These are phyloP conservation scores for Trametes coccinea DNA, from an alignment of 768 basidiomycete species.

Conservation along the genomic window DNA sequence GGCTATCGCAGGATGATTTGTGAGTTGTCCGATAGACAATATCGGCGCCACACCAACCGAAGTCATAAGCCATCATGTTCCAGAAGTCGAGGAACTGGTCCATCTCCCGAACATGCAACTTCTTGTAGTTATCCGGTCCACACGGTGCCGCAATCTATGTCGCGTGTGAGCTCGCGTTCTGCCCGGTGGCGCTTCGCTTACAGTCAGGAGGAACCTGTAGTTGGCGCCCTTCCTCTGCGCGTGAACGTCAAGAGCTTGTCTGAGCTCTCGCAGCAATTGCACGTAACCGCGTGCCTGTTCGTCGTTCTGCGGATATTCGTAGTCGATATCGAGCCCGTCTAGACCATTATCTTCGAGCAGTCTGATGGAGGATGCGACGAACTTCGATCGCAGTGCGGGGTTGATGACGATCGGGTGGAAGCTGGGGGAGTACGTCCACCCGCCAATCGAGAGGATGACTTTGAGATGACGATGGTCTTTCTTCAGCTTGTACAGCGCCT, in stretches of 20 bases:
- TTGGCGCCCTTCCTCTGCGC: constrained; percentile 62
- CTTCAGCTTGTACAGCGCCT: constrained; percentile 90
- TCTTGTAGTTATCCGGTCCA: constrained; percentile 83
- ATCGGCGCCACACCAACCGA: constrained; percentile 45
- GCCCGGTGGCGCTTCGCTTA: constrained; percentile 36
- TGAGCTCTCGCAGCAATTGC: constrained; percentile 73
- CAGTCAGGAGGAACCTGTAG: constrained; percentile 73
- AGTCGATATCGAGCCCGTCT: constrained; percentile 91
- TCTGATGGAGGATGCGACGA: constrained; percentile 78
- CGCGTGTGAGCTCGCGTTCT: constrained; percentile 4
- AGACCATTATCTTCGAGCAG: constrained; percentile 90
- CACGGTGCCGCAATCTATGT: constrained; percentile 88
- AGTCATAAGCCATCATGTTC: constrained; percentile 97
- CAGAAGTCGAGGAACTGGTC: constrained; percentile 88
- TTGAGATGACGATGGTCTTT: constrained; percentile 80
- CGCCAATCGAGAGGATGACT: constrained; percentile 86
- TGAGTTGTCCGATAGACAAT: not conserved
- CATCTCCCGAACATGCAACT: constrained; percentile 81
- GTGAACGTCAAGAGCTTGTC: constrained; percentile 74
- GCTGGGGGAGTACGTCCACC: constrained; percentile 90
- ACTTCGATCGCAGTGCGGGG: constrained; percentile 61
- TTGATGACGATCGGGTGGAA: constrained; percentile 82
- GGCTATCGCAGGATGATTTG: constrained; percentile 40
- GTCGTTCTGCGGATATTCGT: constrained; percentile 85
- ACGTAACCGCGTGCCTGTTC: constrained; percentile 83